These are phyloP conservation scores for Leishmania martiniquensis DNA, from an alignment of 208 protist genomes.

Conservation along the genomic window DNA sequence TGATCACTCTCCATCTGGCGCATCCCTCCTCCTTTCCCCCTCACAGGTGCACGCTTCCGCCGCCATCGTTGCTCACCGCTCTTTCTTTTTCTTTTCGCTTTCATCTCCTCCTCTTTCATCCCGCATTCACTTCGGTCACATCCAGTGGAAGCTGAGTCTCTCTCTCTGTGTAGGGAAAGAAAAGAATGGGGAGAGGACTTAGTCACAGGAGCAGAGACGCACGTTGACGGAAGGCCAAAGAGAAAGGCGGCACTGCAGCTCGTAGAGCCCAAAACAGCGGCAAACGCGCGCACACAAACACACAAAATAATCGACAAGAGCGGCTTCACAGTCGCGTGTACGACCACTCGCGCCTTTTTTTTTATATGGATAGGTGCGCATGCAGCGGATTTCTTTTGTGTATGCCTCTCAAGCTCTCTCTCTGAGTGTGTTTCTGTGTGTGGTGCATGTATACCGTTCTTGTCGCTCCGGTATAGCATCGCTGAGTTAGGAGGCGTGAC, in stretches of 20 bases:
- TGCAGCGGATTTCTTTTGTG: background rate
- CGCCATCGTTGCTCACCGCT: background rate
- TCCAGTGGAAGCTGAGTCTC: background rate
- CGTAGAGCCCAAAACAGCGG: background rate
- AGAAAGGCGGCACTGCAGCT: background rate
- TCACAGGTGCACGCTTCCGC: background rate
- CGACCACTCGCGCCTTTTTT: background rate
- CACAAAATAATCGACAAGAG: background rate
- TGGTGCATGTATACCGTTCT: background rate
- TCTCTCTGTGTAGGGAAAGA: background rate
- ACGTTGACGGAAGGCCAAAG: background rate
- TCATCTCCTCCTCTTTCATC: background rate
- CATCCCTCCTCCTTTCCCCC: background rate
- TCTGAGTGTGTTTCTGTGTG: too few species aligned
- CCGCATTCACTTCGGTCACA: background rate
- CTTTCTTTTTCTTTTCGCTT: background rate
- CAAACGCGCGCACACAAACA: background rate
- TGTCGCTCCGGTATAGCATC: background rate
- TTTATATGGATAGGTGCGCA: background rate
- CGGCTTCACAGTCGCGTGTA: background rate
- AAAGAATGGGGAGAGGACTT: background rate
- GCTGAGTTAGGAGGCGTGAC: background rate
- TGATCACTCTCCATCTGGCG: background rate
- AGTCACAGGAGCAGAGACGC: background rate
- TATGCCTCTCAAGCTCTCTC: too few species aligned